phyloP scores from a whole-genome alignment of 306 rosid species.

The Glycine latifolia region DNA sequence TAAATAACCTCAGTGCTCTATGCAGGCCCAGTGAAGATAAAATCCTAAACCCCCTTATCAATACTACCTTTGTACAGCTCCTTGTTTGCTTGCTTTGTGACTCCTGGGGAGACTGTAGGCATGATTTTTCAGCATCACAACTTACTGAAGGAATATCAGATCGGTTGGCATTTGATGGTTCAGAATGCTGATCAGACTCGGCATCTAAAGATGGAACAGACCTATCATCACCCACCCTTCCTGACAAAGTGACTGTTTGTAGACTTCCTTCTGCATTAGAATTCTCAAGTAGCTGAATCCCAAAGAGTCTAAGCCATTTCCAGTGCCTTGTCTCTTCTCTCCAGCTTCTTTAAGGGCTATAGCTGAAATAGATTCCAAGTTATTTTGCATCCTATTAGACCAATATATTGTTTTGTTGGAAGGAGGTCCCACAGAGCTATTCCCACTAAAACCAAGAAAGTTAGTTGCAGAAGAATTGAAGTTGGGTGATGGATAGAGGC shows the following conservation, averaged over 20 bases:
- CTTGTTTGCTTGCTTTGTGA: constrained; percentile 66
- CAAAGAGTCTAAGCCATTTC: constrained; percentile 76
- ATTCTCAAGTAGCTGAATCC: constrained; percentile 69
- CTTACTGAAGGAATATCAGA: constrained; percentile 71
- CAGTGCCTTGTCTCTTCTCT: constrained; percentile 63
- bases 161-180: constrained; percentile 71
- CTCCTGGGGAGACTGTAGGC: constrained; percentile 43
- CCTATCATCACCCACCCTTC: constrained; percentile 53
- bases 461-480: constrained; percentile 59
- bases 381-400: constrained; percentile 60
- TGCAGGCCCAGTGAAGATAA: background rate
- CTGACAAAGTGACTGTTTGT: constrained; percentile 53
- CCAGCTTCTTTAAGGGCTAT: constrained; percentile 56
- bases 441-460: constrained; percentile 65
- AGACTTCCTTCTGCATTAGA: constrained; percentile 57
- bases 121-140: constrained; percentile 79
- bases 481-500: constrained; percentile 62
- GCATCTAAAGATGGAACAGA: constrained; percentile 59
- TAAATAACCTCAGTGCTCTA: background rate
- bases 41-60: background rate
- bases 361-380: constrained; percentile 59
- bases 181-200: constrained; percentile 73
- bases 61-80: constrained; percentile 79
- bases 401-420: constrained; percentile 63
- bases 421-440: constrained; percentile 57